Base-by-base conservation (phyloP, 495 filamentous ascomycete genomes). In the Penicillium paradoxum region DNA sequence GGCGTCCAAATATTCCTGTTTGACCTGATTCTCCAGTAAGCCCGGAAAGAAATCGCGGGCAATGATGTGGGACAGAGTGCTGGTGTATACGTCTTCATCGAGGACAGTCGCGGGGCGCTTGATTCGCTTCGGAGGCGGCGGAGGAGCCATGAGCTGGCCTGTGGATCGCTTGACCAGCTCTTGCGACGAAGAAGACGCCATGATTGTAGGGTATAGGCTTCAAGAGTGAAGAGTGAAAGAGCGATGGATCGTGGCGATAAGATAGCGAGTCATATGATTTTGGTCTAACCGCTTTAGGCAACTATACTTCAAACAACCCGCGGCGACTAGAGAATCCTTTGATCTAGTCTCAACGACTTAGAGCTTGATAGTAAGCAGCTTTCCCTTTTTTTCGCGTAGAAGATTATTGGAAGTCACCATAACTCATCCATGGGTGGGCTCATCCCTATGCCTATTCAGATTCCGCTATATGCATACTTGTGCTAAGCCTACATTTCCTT, bases 1-100 rank as follows among this genome's bases (percentile, higher is more conserved):
- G 0, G 93, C 93, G 60, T 95, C 86, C 22, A 98, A 74, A 62
- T 96, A 97, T 57, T 98, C 93, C 59, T 91, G 84, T 62, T 96
- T 90, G 3, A 83, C 82, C 54, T 96, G 83, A 25, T 82, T 83
- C 60, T 97, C 91, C 1, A 91, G 75, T 0, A 98, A 77, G 2
- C 91, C 93, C 0, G 93, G 93, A 67, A 97, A 98, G 77, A 93
- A 98, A 72, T 98, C 95, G 34, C 95, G 88, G 25, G 89, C 88
- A 48, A 97, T 96, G 58, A 98, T 97, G 44, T 96, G 86, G 1
- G 92, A 95, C 22, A 98, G 73, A 8, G 88, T 88, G 49, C 88
- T 83, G 21, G 90, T 91, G 73, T 98, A 98, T 57, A 84, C 83
- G 59, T 98, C 93, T 77, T 98, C 93, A 68, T 96, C 90, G 21